A percentile compares a stretch with the other conserved stretches of the same genome.
phyloP scores from a whole-genome alignment of 2,329 filamentous ascomycete species.

The Conoideocrella luteorostrata region DNA sequence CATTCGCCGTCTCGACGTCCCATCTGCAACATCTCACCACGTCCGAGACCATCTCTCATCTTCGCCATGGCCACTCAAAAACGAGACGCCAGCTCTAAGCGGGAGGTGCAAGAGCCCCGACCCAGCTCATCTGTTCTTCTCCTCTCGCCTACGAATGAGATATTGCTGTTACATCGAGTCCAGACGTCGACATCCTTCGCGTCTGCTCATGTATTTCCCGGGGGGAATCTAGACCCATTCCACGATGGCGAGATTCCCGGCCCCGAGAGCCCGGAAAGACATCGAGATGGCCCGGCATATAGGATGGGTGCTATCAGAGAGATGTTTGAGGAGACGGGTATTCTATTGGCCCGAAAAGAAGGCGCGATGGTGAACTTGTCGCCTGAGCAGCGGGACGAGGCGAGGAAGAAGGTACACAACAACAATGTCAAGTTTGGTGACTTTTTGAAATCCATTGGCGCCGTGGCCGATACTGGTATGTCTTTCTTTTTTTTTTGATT shows the following conservation, averaged over 20 bases:
- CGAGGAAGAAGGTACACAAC: conserved; percentile 61
- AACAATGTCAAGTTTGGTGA: conserved; percentile 59
- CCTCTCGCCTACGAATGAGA: conserved; percentile 78
- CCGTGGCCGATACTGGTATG: conserved; percentile 58
- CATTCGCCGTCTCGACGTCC: neutral
- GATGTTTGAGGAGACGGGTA: conserved; percentile 92
- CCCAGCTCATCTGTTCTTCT: conserved; percentile 76
- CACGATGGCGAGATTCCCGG: conserved; percentile 62
- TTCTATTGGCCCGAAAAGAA: conserved; percentile 60
- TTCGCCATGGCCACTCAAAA: conserved; percentile 5
- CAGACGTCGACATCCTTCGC: conserved; percentile 77
- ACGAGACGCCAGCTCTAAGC: conserved; percentile 14
- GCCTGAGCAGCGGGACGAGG: conserved; percentile 54
- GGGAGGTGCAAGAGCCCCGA: conserved; percentile 37
- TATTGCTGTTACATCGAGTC: conserved; percentile 82
- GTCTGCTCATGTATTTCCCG: conserved; percentile 91
- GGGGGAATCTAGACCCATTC: conserved; percentile 70
- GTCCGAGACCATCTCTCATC: neutral
- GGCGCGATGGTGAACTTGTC: conserved; percentile 55
- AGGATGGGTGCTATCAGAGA: conserved; percentile 81
- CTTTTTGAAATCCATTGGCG: conserved; percentile 54
- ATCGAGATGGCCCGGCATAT: conserved; percentile 68
- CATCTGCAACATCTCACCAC: conserved; percentile 4
- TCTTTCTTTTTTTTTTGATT: conserved; percentile 6
- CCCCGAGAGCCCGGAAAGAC: conserved; percentile 45